phyloP scores from a whole-genome alignment of 495 filamentous ascomycete species.

The Podospora conica region DNA sequence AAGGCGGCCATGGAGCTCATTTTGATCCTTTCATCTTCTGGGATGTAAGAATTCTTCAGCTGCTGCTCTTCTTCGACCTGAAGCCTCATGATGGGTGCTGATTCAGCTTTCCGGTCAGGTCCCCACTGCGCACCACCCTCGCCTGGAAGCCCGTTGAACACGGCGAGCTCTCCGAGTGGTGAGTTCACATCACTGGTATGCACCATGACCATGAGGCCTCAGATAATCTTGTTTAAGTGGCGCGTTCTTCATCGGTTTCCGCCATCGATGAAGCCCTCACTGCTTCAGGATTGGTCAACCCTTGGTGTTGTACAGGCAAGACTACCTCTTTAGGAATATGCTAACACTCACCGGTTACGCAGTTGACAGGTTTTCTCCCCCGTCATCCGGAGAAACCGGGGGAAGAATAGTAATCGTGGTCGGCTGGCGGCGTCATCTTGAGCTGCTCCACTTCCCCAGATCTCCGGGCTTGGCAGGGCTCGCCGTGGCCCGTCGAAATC shows the following conservation, averaged over 20 bases:
- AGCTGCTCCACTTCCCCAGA: neutral
- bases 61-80: neutral
- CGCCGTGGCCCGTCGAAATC: neutral
- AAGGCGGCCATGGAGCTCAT: neutral
- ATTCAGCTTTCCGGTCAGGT: constrained; percentile 11
- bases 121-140: constrained; percentile 1
- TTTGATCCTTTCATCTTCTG: constrained; percentile 2
- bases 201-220: neutral
- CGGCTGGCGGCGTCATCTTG: neutral
- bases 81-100: constrained; percentile 13
- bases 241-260: neutral
- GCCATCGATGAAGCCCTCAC: neutral
- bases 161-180: neutral
- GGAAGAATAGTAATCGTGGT: too few relatives aligned
- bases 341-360: neutral
- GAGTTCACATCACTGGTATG: neutral
- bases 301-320: neutral
- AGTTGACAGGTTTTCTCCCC: neutral
- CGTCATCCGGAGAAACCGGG: neutral
- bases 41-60: neutral
- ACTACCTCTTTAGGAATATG: neutral
- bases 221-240: neutral
- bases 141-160: neutral
- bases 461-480: neutral
- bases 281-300: neutral